phyloP scores from a whole-genome alignment of 805 yeast species.

The Teunomyces cretensis region DNA sequence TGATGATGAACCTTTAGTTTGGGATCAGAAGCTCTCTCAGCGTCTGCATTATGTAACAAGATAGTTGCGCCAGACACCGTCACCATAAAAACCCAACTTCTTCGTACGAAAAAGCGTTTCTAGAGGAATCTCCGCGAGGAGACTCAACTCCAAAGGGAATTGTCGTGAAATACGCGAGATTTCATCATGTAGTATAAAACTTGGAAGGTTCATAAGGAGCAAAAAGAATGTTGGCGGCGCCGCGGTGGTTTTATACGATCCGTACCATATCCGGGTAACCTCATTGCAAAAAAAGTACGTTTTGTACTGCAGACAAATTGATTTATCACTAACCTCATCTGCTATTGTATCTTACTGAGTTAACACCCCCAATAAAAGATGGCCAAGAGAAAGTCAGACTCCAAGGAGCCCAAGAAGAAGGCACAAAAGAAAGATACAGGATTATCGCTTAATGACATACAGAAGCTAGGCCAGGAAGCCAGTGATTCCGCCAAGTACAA shows the following conservation, averaged over 20 bases:
- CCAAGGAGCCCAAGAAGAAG: constrained; percentile 8
- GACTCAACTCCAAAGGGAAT: constrained; percentile 46
- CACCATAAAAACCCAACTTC: constrained; percentile 44
- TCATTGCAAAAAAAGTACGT: constrained; percentile 10
- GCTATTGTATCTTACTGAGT: constrained; percentile 3
- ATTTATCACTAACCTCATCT: not conserved
- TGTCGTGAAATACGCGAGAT: constrained; percentile 52
- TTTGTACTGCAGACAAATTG: constrained; percentile 3
- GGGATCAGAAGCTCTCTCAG: constrained; percentile 49
- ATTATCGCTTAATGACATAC: constrained; percentile 17
- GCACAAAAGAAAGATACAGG: constrained; percentile 2
- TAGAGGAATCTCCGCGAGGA: constrained; percentile 34
- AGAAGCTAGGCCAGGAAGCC: constrained; percentile 28
- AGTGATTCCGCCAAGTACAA: constrained; percentile 53
- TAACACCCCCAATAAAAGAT: not conserved
- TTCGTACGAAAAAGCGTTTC: constrained; percentile 31
- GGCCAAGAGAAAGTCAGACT: constrained; percentile 13
- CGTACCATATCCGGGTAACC: constrained; percentile 21
- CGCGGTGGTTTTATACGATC: constrained; percentile 16
- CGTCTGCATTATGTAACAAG: constrained; percentile 47
- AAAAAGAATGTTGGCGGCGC: constrained; percentile 14
- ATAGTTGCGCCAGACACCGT: constrained; percentile 50
- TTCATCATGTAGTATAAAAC: constrained; percentile 64
- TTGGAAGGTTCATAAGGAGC: constrained; percentile 60
- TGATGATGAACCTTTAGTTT: constrained; percentile 2